Percentiles rank a stretch among this genome's conserved stretches.
Conservation (phyloP, 2,329 filamentous ascomycete species). For the Penicillium sp. region DNA sequence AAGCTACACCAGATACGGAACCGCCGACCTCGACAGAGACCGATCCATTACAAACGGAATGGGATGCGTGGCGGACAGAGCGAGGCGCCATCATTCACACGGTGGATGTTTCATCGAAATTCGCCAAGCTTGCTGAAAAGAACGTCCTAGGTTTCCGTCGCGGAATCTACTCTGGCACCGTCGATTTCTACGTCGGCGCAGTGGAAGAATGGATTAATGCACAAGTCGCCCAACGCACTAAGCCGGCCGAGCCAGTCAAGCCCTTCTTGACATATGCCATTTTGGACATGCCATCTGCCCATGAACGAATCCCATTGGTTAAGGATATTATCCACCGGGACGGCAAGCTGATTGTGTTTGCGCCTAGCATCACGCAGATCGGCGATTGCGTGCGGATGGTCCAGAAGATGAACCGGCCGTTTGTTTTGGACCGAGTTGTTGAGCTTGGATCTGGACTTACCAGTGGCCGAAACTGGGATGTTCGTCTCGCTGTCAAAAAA, state of each 20-base stretch:
- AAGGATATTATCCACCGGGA: constrained; percentile 60
- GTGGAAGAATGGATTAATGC: constrained; percentile 63
- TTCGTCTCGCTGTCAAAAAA: constrained; percentile 43
- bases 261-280: constrained; percentile 72
- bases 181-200: constrained; percentile 73
- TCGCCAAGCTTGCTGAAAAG: constrained; percentile 65
- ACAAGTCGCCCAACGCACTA: constrained; percentile 47
- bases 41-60: constrained; percentile 33
- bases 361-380: constrained; percentile 77
- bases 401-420: constrained; percentile 55
- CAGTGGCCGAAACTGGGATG: constrained; percentile 50
- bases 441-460: constrained; percentile 49
- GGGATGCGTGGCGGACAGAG: constrained; percentile 49
- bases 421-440: constrained; percentile 48
- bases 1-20: constrained; percentile 17
- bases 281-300: constrained; percentile 69
- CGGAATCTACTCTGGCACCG: constrained; percentile 67
- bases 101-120: constrained; percentile 64
- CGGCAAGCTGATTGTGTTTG: constrained; percentile 69
- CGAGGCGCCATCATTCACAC: constrained; percentile 74
- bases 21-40: constrained; percentile 10
- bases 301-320: constrained; percentile 51
- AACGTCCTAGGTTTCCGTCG: constrained; percentile 67
- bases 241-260: constrained; percentile 29
- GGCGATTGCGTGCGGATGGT: constrained; percentile 61